These are phyloP conservation scores for Monosporozyma unispora DNA, from an alignment of 805 yeast genomes.

Conservation along the genomic window DNA sequence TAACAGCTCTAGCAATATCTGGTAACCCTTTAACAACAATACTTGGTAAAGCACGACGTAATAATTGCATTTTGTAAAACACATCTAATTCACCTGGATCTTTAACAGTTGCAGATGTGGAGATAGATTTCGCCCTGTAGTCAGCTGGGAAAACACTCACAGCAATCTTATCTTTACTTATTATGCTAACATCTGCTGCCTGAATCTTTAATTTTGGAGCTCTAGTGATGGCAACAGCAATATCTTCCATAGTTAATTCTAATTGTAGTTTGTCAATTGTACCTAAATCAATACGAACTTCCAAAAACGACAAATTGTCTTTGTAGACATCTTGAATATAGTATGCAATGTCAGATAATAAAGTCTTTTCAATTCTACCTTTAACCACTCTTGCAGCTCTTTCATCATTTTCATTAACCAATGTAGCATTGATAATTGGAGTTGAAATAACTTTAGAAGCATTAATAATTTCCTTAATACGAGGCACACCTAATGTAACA, in stretches of 20 bases:
- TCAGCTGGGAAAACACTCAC: constrained; percentile 47
- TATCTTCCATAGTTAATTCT: constrained; percentile 78
- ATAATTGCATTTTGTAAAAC: constrained; percentile 81
- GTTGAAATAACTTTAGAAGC: constrained; percentile 93
- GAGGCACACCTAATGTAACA: constrained; percentile 97
- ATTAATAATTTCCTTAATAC: constrained; percentile 96
- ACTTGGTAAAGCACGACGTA: constrained; percentile 75
- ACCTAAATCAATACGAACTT: constrained; percentile 69
- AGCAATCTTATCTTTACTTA: constrained; percentile 57
- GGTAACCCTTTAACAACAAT: constrained; percentile 91
- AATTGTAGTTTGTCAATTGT: constrained; percentile 86
- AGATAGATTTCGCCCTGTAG: constrained; percentile 34
- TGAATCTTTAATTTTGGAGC: constrained; percentile 88
- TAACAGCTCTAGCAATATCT: constrained; percentile 90
- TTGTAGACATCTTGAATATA: constrained; percentile 91
- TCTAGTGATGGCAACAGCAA: constrained; percentile 66
- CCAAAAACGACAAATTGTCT: constrained; percentile 65
- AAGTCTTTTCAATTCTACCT: constrained; percentile 92
- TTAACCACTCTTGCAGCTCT: constrained; percentile 98
- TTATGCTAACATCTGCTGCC: constrained; percentile 58
- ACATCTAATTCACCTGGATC: constrained; percentile 41
- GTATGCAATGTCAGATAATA: constrained; percentile 74
- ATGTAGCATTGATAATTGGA: constrained; percentile 89
- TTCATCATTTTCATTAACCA: constrained; percentile 89
- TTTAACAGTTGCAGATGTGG: constrained; percentile 34